Percentiles rank a stretch among this genome's conserved stretches.
phyloP scores from a whole-genome alignment of 306 rosid species.

The Mucuna pruriens region DNA sequence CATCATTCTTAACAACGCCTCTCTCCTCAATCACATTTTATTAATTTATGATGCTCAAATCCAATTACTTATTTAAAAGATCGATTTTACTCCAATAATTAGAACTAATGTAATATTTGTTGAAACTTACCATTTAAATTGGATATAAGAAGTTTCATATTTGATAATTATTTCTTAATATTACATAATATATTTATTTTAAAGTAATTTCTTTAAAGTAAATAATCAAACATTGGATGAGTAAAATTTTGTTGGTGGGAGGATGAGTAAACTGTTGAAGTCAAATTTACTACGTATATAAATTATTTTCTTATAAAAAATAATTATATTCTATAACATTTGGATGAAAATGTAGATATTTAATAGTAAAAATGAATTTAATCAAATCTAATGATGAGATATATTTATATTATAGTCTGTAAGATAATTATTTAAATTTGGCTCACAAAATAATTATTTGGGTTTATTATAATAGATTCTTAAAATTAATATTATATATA shows the following conservation, averaged over 20 bases:
- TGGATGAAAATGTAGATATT: neutral
- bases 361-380: neutral
- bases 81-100: no score
- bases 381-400: neutral
- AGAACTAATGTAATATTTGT: no score
- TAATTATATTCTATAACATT: neutral
- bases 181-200: neutral
- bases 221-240: neutral
- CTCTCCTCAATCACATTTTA: no score
- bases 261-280: neutral
- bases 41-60: no score
- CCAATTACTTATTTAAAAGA: no score
- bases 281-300: neutral
- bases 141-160: neutral
- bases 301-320: neutral
- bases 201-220: neutral
- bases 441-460: no score
- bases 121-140: neutral
- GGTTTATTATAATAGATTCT: no score
- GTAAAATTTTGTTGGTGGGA: no score
- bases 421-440: no score
- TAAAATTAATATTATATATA: no score
- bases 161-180: neutral
- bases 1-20: no score
- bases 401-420: neutral